These are phyloP conservation scores for Mixia osmundae DNA, from an alignment of 1,284 basidiomycete species.

Conservation along the genomic window DNA sequence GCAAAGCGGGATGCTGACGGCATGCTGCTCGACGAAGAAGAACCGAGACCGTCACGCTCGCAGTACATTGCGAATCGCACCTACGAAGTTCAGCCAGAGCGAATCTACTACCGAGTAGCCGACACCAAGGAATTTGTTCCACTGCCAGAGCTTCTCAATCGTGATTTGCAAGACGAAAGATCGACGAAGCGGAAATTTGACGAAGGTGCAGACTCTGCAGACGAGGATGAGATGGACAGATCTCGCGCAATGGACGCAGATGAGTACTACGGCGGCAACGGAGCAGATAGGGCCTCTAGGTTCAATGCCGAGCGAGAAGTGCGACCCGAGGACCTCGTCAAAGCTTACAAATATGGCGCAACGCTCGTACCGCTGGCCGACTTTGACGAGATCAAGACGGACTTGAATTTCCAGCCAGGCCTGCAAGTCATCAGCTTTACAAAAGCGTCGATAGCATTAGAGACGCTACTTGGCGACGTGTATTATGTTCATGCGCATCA, in stretches of 20 bases:
- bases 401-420: conserved; percentile 46
- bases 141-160: conserved; percentile 9
- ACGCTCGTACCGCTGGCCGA: conserved; percentile 48
- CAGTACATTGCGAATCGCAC: conserved; percentile 9
- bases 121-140: neutral
- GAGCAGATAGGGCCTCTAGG: too few species aligned
- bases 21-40: conserved; percentile 1
- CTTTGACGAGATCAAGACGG: conserved; percentile 46
- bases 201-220: conserved; percentile 22
- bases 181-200: conserved; percentile 14
- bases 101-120: neutral
- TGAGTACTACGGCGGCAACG: too few species aligned
- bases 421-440: conserved; percentile 56
- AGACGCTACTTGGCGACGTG: conserved; percentile 62
- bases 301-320: too few species aligned
- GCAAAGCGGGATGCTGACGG: conserved; percentile 3
- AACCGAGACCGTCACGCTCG: conserved; percentile 15
- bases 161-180: conserved; percentile 3
- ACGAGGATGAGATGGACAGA: conserved; percentile 11
- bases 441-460: conserved; percentile 40
- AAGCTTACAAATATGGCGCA: conserved; percentile 78
- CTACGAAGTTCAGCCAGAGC: conserved; percentile 6
- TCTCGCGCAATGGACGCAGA: too few species aligned
- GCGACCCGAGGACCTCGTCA: conserved; percentile 23
- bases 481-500: conserved; percentile 66